Conservation (phyloP, 2,329 filamentous ascomycete species). For the Arthroderma uncinatum region DNA sequence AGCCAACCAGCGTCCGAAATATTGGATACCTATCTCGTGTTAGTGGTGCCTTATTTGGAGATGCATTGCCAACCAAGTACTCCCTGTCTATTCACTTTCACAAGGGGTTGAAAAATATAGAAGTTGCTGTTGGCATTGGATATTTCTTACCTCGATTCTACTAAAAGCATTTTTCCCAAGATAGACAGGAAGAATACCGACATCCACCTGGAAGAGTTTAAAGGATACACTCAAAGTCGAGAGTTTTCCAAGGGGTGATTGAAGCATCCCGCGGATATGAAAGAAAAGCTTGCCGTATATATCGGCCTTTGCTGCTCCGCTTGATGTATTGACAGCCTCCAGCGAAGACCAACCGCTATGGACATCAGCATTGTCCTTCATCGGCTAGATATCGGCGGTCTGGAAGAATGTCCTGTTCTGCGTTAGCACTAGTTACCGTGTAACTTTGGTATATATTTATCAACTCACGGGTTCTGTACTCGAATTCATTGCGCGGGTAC, state of each 20-base stretch:
- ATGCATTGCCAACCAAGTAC: too few species aligned
- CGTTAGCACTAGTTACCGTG: neutral
- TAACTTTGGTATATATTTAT: neutral
- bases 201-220: constrained; percentile 22
- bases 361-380: constrained; percentile 30
- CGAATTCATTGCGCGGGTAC: constrained; percentile 20
- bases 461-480: constrained; percentile 34
- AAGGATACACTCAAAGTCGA: constrained; percentile 18
- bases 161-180: constrained; percentile 20
- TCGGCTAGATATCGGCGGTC: constrained; percentile 24
- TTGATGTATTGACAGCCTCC: constrained; percentile 20
- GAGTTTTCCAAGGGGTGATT: constrained; percentile 23
- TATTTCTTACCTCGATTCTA: constrained; percentile 29
- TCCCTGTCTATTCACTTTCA: neutral
- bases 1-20: constrained; percentile 30
- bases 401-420: constrained; percentile 28
- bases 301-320: constrained; percentile 25
- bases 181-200: constrained; percentile 16
- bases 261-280: constrained; percentile 23
- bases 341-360: constrained; percentile 26
- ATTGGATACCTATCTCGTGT: constrained; percentile 27
- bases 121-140: too few species aligned
- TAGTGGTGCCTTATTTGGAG: neutral
- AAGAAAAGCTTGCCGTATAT: constrained; percentile 32
- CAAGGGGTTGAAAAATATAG: neutral